Conservation (phyloP, 257 asterid genomes). For the Cordia subcordata region DNA sequence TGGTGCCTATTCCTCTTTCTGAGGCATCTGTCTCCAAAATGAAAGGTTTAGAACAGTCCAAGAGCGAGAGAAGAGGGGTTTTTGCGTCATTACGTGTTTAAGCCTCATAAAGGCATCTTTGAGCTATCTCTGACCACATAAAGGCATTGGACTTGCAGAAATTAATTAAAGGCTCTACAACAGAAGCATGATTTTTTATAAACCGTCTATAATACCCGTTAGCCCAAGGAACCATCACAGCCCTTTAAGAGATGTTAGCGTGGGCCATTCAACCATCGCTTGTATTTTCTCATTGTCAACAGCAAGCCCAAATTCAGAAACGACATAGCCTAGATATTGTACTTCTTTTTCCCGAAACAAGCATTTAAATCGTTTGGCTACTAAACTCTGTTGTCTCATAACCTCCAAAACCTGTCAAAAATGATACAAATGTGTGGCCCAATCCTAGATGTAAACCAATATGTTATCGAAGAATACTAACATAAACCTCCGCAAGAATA, state of each 20-base stretch:
- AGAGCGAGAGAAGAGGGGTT: neutral
- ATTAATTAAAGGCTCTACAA: neutral
- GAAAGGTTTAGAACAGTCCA: neutral
- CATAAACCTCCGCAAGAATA: neutral
- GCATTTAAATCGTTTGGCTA: neutral
- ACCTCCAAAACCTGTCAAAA: neutral
- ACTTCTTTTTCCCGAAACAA: neutral
- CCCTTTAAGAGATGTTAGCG: neutral
- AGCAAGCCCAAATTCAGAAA: neutral
- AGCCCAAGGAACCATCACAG: too few relatives aligned
- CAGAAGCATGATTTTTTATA: neutral
- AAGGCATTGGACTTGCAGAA: neutral
- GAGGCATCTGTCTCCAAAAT: neutral
- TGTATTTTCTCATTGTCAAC: neutral
- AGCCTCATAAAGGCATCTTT: neutral
- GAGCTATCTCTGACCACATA: too few relatives aligned
- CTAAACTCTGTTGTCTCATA: neutral
- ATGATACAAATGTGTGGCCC: neutral
- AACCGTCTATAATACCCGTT: too few relatives aligned
- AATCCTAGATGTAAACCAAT: neutral
- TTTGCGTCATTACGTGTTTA: neutral
- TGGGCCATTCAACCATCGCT: neutral
- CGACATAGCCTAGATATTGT: neutral
- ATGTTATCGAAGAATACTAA: neutral
- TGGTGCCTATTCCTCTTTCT: neutral